phyloP scores from a whole-genome alignment of 257 asterid genomes.

The Gentiana dahurica region DNA sequence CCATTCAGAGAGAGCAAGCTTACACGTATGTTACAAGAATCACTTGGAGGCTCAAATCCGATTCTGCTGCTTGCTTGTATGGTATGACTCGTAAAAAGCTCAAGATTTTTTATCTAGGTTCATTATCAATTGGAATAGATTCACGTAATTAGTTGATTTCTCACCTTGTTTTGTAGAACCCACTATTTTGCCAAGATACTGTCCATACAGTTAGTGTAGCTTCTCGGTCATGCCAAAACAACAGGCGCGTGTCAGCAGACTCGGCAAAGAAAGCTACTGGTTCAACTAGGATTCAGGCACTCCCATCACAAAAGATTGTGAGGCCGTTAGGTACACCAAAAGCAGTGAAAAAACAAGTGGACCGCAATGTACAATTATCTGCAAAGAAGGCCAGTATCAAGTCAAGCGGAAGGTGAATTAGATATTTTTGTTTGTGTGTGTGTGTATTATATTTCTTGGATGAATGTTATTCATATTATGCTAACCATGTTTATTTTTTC shows the following conservation, averaged over 20 bases:
- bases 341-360: constrained; percentile 32
- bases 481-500: constrained; percentile 11
- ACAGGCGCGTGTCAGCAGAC: constrained; percentile 39
- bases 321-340: constrained; percentile 30
- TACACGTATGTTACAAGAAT: constrained; percentile 71
- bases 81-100: constrained; percentile 34
- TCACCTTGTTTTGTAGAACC: constrained; percentile 35
- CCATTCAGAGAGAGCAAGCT: constrained; percentile 82
- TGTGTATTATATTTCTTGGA: background rate
- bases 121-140: no score
- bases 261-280: constrained; percentile 29
- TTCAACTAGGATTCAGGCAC: constrained; percentile 31
- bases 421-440: background rate
- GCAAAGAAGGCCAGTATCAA: constrained; percentile 18
- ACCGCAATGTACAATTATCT: constrained; percentile 16
- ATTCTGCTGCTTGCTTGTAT: constrained; percentile 59
- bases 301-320: constrained; percentile 29
- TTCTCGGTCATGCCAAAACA: constrained; percentile 52
- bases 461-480: background rate
- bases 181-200: constrained; percentile 64
- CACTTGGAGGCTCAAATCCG: constrained; percentile 54
- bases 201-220: constrained; percentile 52
- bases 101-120: constrained; percentile 4
- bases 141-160: background rate
- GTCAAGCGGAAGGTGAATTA: constrained; percentile 53